Evolutionary conservation across 768 basidiomycete species (phyloP).

Genomic region (Tylopilus vinaceipallidus): DNA sequence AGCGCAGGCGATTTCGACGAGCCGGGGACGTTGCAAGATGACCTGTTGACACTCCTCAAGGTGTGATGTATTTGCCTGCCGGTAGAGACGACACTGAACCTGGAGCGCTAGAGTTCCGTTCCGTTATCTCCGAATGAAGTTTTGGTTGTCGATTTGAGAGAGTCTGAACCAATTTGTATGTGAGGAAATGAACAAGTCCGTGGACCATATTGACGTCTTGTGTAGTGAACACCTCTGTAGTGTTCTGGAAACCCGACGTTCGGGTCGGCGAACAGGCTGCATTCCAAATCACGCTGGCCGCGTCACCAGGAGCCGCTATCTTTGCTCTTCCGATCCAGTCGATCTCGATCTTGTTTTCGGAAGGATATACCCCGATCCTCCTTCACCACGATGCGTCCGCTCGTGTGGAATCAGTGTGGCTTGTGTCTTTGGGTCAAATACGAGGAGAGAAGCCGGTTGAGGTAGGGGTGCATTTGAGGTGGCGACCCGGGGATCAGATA

Average conservation of each 20-base stretch:
- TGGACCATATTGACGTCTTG: slow-evolving; percentile 2
- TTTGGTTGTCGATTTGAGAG: slow-evolving; percentile 60
- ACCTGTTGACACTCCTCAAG: slow-evolving; percentile 70
- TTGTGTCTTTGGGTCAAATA: slow-evolving; percentile 46
- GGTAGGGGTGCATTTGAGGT: slow-evolving; percentile 49
- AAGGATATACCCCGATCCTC: slow-evolving; percentile 45
- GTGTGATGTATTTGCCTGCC: slow-evolving; percentile 36
- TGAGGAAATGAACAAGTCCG: slow-evolving; percentile 2
- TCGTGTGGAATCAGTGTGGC: slow-evolving; percentile 14
- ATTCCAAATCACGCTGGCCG: slow-evolving; percentile 71
- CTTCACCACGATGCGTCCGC: slow-evolving; percentile 43
- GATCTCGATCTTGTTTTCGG: slow-evolving; percentile 59
- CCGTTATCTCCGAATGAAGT: slow-evolving; percentile 57
- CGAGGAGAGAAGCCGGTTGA: slow-evolving; percentile 33
- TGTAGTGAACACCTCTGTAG: slow-evolving; percentile 60
- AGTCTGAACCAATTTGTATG: slow-evolving; percentile 64
- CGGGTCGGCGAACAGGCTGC: slow-evolving; percentile 59
- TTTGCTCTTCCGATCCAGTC: slow-evolving; percentile 60
- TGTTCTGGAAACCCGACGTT: slow-evolving; percentile 71
- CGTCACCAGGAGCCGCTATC: slow-evolving; percentile 48
- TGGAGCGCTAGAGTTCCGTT: slow-evolving; percentile 58
- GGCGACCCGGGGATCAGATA: slow-evolving; percentile 51
- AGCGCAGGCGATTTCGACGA: slow-evolving; percentile 45
- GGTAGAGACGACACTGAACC: background rate
- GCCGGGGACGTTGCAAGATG: slow-evolving; percentile 55